Evolutionary conservation across 371 early-diverging fungal species (phyloP), one percentile per base, ranked within the genome.

Genomic region (Syncephalastrum sp.): DNA sequence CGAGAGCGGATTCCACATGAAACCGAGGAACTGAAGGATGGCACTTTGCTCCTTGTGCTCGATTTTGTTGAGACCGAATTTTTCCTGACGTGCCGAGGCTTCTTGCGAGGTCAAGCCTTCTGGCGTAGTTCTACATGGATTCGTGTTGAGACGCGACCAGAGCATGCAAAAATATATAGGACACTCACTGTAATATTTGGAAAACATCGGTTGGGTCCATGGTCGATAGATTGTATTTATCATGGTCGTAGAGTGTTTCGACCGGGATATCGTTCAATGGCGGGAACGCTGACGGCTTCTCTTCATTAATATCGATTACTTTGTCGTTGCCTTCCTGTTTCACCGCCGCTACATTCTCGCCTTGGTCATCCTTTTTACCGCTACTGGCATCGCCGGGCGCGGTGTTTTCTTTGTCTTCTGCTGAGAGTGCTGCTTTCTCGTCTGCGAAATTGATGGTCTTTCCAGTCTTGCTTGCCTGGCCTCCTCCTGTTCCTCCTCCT

Each of bases 1-100:
- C 13, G 89, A 86, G 25, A 89, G 79, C 42, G 89, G 87, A 57
- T 87, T 87, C 86, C 87, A 86, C 87, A 89, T 87, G 83, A 91
- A 94, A 54, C 88, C 83, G 56, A 93, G 77, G 81, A 94, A 94
- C 79, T 88, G 85, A 61, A 92, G 67, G 62, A 92, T 55, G 2
- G 92, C 91, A 73, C 86, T 92, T 60, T 84, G 67, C 68, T 87
- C 87, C 75, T 86, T 87, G 57, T 90, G 78, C 61, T 85, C 86
- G n/a, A 89, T 77, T 61, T 75, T 76, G 70, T 89, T 89, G 56
- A 55, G 59, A 43, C 89, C 89, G 55, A 89, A 89, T 77, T 76
- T 76, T 54, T 74, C 79, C 47, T 83, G 57, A 63, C 88, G 86
- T 21, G 81, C 63, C 16, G 74, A 69, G 38, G 86, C 86, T 61